Evolutionary conservation across 164 flowering plant genomes (phyloP).

Genomic region (Macadamia tetraphylla): DNA sequence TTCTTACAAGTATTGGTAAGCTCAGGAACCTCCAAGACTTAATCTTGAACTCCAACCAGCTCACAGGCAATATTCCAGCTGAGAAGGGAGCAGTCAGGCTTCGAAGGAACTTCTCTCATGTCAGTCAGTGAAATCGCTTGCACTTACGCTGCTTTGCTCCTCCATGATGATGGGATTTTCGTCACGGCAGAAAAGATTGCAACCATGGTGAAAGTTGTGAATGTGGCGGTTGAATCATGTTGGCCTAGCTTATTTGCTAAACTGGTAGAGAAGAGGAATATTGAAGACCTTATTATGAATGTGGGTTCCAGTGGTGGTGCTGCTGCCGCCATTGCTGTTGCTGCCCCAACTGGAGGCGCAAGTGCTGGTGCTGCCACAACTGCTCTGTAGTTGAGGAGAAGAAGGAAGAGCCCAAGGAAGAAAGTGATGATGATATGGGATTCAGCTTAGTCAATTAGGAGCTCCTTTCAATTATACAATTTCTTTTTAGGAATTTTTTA

Average conservation of each 20-base stretch:
- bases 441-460: no score
- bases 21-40: no score
- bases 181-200: not conserved
- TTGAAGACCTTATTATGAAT: slow-evolving; percentile 5
- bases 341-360: slow-evolving; percentile 16
- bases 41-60: no score
- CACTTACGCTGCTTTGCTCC: not conserved
- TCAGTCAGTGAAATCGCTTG: no score
- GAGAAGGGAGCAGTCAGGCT: no score
- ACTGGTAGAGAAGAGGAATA: slow-evolving; percentile 30
- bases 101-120: no score
- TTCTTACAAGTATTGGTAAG: no score
- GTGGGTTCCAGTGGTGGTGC: slow-evolving; percentile 31
- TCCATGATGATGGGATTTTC: not conserved
- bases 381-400: slow-evolving; percentile 10
- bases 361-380: slow-evolving; percentile 22
- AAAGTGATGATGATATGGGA: no score
- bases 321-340: slow-evolving; percentile 10
- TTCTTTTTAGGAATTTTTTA: no score
- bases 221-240: slow-evolving; percentile 27
- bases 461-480: no score
- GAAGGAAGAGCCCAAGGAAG: no score
- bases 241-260: slow-evolving; percentile 42
- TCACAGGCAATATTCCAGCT: no score
- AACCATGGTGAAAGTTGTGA: slow-evolving; percentile 8